These are phyloP conservation scores for Monosporascus sp. DNA, from an alignment of 2,329 filamentous ascomycete genomes.

Conservation along the genomic window DNA sequence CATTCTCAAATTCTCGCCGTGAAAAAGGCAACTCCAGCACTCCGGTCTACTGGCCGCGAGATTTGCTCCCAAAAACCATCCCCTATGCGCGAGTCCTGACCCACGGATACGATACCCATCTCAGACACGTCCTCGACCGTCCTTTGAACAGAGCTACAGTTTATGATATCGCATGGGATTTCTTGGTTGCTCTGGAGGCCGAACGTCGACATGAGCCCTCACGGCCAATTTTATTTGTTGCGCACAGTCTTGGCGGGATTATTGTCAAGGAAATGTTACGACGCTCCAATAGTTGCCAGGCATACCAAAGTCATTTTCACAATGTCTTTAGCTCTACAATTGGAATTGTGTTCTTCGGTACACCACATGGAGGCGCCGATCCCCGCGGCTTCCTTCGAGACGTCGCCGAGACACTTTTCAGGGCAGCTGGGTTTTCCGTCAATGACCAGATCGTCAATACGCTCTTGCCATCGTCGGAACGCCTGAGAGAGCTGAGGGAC, in stretches of 20 bases:
- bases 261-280: conserved; percentile 21
- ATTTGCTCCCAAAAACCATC: conserved; percentile 1
- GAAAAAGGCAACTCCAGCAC: background rate
- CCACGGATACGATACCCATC: conserved; percentile 23
- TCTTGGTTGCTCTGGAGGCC: conserved; percentile 27
- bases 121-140: conserved; percentile 16
- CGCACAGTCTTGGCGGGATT: conserved; percentile 28
- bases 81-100: conserved; percentile 20
- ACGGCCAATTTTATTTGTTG: conserved; percentile 23
- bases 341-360: conserved; percentile 28
- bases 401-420: conserved; percentile 8
- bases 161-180: conserved; percentile 27
- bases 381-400: conserved; percentile 15
- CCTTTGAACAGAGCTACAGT: conserved; percentile 22
- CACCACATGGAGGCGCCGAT: conserved; percentile 24
- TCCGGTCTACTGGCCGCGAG: background rate
- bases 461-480: conserved; percentile 27
- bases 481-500: conserved; percentile 25
- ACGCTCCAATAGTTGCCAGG: conserved; percentile 2
- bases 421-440: conserved; percentile 12
- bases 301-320: conserved; percentile 5
- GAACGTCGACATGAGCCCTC: conserved; percentile 14
- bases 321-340: conserved; percentile 15
- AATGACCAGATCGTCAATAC: conserved; percentile 28
- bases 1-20: background rate